Evolutionary conservation across 139 green algal species (phyloP).

Genomic region (Closterium sp.): DNA sequence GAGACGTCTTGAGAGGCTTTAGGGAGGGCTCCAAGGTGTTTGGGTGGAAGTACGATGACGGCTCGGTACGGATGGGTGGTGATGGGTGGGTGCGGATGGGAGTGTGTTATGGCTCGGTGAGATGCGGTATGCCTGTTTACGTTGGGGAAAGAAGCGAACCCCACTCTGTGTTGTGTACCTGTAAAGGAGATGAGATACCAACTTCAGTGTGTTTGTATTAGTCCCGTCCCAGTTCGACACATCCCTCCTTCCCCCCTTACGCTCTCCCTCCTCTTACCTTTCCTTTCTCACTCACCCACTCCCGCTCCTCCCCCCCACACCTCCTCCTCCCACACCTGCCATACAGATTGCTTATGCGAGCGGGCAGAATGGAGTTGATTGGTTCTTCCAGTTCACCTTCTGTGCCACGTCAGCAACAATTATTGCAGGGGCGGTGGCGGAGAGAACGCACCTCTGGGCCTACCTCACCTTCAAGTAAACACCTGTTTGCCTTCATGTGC

Average conservation of each 20-base stretch:
- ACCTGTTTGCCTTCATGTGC: background rate
- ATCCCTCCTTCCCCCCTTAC: too few species aligned
- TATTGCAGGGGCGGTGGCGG: slow-evolving; percentile 62
- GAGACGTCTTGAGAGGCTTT: slow-evolving; percentile 16
- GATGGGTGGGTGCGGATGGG: background rate
- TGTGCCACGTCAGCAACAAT: slow-evolving; percentile 57
- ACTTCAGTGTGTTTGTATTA: background rate
- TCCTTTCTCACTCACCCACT: background rate
- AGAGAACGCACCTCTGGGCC: slow-evolving; percentile 56
- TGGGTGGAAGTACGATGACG: background rate
- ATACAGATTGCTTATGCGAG: background rate
- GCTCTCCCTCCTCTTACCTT: background rate
- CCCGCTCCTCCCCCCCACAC: background rate
- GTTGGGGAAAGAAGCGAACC: too few species aligned
- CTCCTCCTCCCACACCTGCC: background rate
- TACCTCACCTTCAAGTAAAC: slow-evolving; percentile 39
- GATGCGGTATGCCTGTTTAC: too few species aligned
- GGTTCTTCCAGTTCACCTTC: slow-evolving; percentile 59
- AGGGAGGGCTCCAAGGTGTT: slow-evolving; percentile 22
- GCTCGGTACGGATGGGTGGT: background rate
- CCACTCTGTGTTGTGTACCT: too few species aligned
- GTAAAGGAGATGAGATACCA: background rate
- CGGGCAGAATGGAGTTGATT: slow-evolving; percentile 21
- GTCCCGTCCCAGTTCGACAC: too few species aligned
- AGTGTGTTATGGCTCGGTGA: background rate